Evolutionary conservation across 2,329 filamentous ascomycete genomes (phyloP), one percentile per base, ranked within the genome.

Genomic region (Hymenoscyphus infarciens): DNA sequence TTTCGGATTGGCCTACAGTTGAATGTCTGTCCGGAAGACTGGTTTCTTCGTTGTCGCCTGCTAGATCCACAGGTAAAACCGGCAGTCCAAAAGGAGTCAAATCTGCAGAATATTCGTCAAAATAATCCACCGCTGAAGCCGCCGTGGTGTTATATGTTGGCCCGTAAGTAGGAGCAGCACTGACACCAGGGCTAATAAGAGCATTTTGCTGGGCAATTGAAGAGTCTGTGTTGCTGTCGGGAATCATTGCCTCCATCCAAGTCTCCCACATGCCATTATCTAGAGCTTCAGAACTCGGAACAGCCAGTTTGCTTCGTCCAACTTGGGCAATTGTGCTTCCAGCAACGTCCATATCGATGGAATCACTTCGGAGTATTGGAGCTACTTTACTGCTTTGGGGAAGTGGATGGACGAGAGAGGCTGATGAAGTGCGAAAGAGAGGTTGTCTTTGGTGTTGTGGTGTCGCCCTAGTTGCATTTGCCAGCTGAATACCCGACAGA

Each of bases 201-300:
- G 16, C 29, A 25, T 25, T 54, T 52, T 64, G 56, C 22, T 29
- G n/a, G 3, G 16, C n/a, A 54, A 25, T 33, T 5, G 11, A 10
- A 33, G 52, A 19, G 13, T 61, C 54, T n/a, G 16, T 15, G 25
- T 27, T 22, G 45, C 39, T 33, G 31, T 55, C 57, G 11, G 63
- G 61, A 8, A 54, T 54, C 19, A 55, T 27, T n/a, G 61, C 22
- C 22, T 56, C 61, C 29, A 71, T 62, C 73, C 71, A 74, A n/a
- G 62, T 66, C 52, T 68, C 62, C 73, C 73, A 74, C 49, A 66
- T 62, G 5, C 72, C 64, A 49, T 73, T 69, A 10, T 73, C 68
- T 13, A 67, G 8, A n/a, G 61, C 31, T 58, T 72, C 67, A 15
- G 71, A 70, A 31, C 62, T 64, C 15, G 66, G 62, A 10, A 71